Evolutionary conservation across 2,329 filamentous ascomycete genomes (phyloP).

Genomic region (Nemania abortiva): DNA sequence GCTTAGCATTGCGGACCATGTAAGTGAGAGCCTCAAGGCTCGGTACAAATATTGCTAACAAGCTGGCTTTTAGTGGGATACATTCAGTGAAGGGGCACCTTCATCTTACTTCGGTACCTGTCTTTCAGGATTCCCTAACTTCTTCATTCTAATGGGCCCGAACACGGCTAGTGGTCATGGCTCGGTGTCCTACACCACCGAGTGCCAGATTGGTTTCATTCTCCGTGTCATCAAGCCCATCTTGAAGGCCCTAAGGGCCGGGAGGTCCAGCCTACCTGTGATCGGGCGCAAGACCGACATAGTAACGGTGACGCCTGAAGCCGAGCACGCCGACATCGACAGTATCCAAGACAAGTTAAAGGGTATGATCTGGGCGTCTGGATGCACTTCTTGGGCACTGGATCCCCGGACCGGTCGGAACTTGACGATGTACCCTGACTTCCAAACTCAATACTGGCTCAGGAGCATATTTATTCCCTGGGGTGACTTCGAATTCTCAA

Average conservation of each 20-base stretch:
- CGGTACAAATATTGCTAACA: not conserved
- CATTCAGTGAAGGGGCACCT: conserved; percentile 25
- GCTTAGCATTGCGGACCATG: conserved; percentile 23
- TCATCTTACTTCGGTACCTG: conserved; percentile 36
- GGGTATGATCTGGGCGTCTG: conserved; percentile 23
- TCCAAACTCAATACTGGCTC: conserved; percentile 35
- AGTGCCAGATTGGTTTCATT: conserved; percentile 35
- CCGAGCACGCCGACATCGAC: conserved; percentile 30
- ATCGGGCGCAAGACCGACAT: conserved; percentile 27
- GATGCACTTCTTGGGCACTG: conserved; percentile 30
- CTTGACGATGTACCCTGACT: conserved; percentile 35
- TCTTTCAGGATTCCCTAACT: conserved; percentile 32
- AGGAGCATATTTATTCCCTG: conserved; percentile 30
- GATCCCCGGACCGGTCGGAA: conserved; percentile 27
- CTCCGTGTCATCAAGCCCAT: conserved; percentile 34
- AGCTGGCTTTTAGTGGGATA: conserved; percentile 21
- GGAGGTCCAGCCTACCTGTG: conserved; percentile 27
- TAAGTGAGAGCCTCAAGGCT: conserved; percentile 14
- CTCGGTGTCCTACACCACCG: conserved; percentile 18
- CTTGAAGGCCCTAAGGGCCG: conserved; percentile 28
- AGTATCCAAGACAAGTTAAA: conserved; percentile 24
- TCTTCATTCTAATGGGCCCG: conserved; percentile 34
- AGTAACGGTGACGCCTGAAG: conserved; percentile 26
- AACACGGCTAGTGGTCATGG: conserved; percentile 34
- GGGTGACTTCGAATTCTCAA: conserved; percentile 31